Conservation (phyloP, 805 yeast species). For the Vanderwaltozyma tropicalis region DNA sequence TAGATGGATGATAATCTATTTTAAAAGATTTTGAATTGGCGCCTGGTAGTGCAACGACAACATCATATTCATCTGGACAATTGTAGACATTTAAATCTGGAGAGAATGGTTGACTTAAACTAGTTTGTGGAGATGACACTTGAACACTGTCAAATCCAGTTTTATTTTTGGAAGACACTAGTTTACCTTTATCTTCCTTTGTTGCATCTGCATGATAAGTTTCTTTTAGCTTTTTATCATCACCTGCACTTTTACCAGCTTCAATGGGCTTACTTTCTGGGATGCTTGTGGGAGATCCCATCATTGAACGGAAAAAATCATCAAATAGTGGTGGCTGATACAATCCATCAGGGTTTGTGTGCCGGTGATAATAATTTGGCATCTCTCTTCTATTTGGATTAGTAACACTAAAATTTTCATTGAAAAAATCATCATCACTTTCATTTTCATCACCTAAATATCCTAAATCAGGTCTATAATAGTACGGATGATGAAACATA, state of each 20-base stretch:
- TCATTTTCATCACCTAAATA: conserved; percentile 1
- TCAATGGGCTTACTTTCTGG: background rate
- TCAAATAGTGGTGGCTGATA: too few relatives aligned
- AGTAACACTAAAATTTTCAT: background rate
- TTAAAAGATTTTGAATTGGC: conserved; percentile 42
- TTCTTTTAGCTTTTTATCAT: background rate
- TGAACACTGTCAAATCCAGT: conserved; percentile 17
- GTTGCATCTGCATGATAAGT: background rate
- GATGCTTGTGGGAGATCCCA: background rate
- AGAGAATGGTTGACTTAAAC: conserved; percentile 38
- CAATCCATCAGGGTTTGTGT: too few relatives aligned
- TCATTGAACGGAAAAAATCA: too few relatives aligned
- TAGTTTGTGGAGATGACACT: conserved; percentile 36
- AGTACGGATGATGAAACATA: background rate
- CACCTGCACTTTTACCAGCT: background rate
- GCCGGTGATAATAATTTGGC: conserved; percentile 1
- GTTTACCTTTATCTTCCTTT: background rate
- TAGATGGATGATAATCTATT: conserved; percentile 49
- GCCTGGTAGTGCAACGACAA: conserved; percentile 49
- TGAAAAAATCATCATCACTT: background rate
- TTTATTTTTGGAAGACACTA: background rate
- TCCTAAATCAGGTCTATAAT: conserved; percentile 1
- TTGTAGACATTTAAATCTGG: conserved; percentile 54
- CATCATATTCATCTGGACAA: conserved; percentile 34
- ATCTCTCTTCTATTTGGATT: background rate